Base-by-base conservation (phyloP, 2,329 filamentous ascomycete genomes). In the Eutypa lata region DNA sequence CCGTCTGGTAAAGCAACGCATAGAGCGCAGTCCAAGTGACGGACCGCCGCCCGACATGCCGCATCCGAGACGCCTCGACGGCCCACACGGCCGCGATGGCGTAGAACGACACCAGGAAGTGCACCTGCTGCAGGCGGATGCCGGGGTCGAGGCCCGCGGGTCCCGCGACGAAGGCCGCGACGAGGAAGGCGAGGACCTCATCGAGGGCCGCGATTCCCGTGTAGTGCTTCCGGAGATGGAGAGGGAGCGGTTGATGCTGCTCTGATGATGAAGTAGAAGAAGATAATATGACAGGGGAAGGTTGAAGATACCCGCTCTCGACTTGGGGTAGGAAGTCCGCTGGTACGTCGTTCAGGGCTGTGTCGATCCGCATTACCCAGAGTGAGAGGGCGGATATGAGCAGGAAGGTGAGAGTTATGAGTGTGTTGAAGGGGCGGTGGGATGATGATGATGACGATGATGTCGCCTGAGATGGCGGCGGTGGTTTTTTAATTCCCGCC, bases 41-140 rank as follows among this genome's bases (percentile, higher is more conserved):
- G 46, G 44, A 42, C 28, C 18, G 19, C 47, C 60, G 54, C 5
- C 53, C 44, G 45, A 64, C 62, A 35, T 62, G 48, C 10, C 22
- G 19, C n/a, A n/a, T n/a, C 2, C 65, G 61, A 11, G 53, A 58
- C 4, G 61, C 60, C 58, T 67, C 65, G 19, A 64, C 54, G 10
- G 53, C 56, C 61, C 60, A 65, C 19, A 65, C 55, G 38, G 54
- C 57, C 37, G 66, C 52, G 42, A 65, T 51, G 22, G 59, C 57
- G 35, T 64, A 63, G 53, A 62, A 65, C 48, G 61, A 57, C 43
- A 61, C 48, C 7, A 66, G 50, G 54, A 67, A 66, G 48, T 65
- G 61, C n/a, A 55, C 31, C 57, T 67, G 65, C 53, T 66, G 63
- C 16, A 58, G 45, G 18, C 55, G 57, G 2, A 61, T 58, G 33